Evolutionary conservation across 1,139 yeast genomes (phyloP), one percentile per base, ranked within the genome.

Genomic region (Taiozyma sp.): DNA sequence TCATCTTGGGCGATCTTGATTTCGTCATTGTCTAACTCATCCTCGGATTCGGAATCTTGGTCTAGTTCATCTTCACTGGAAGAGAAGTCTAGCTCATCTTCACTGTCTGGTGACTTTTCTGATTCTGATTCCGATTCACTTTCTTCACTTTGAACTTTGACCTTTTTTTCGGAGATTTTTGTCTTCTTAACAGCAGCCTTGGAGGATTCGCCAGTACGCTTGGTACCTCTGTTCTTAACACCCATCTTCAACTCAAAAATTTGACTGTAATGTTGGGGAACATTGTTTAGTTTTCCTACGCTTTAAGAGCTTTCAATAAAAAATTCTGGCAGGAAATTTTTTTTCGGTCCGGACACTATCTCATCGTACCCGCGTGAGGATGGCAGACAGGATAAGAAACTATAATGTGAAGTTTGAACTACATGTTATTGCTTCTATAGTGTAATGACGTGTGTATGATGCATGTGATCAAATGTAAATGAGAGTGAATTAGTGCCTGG

Each of bases 21-120:
- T 23, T 51, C 59, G 43, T 52, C 55, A 29, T 56, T 59, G 29
- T 66, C 70, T 14, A 67, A 66, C 23, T 65, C 71, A 39, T 64
- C 68, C 23, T 64, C 66, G 43, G 66, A 68, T 22, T 64, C 57
- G 44, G 51, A 44, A 9, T 40, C 48, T 28, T 55, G 55, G 30
- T 61, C 63, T 27, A 59, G 48, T 14, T 61, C 68, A 46, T 61
- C 63, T 12, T 63, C 65, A 45, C 67, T 70, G 7, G 53, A 52
- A 8, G 49, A 47, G 39, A 47, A 43, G 3, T 48, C 52, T 30
- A 41, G n/a, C 39, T 55, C 56, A 43, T 36, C 55, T 16, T 55
- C 66, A 12, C 53, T 63, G 7, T 54, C 66, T n/a, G 27, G 5
- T 32, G 19, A 29, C 36, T 32, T 32, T 41, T 40, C 42, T n/a